These are phyloP conservation scores for Rhodomyrtus tomentosa DNA, from an alignment of 345 rosid genomes.

Conservation along the genomic window DNA sequence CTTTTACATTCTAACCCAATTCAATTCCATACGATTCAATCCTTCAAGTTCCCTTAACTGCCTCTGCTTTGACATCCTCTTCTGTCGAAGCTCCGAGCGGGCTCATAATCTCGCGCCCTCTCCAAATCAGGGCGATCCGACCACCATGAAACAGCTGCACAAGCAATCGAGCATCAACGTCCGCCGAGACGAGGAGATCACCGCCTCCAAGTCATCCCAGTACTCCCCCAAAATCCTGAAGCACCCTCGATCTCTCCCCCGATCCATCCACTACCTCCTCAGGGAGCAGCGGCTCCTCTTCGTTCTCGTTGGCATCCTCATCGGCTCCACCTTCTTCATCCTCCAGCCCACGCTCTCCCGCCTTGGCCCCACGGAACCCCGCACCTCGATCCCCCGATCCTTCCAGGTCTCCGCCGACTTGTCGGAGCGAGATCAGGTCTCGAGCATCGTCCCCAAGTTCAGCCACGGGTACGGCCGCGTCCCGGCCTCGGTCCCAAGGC, in stretches of 20 bases:
- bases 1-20: background rate
- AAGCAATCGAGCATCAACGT: background rate
- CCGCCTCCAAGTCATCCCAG: background rate
- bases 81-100: background rate
- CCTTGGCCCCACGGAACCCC: slow-evolving; percentile 36
- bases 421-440: background rate
- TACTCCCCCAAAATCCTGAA: background rate
- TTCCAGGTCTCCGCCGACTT: slow-evolving; percentile 7
- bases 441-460: background rate
- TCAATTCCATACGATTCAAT: background rate
- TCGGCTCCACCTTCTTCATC: slow-evolving; percentile 91
- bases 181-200: background rate
- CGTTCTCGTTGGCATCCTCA: slow-evolving; percentile 85
- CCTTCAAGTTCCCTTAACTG: background rate
- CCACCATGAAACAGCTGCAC: slow-evolving; percentile 2
- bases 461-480: slow-evolving; percentile 39
- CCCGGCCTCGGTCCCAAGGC: slow-evolving; percentile 57
- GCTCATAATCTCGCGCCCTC: background rate
- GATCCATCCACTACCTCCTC: slow-evolving; percentile 83
- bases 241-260: background rate
- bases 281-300: slow-evolving; percentile 83
- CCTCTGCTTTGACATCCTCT: background rate
- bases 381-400: slow-evolving; percentile 19
- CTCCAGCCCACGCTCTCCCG: slow-evolving; percentile 84
- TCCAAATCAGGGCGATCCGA: background rate